Conservation (phyloP, 2,329 filamentous ascomycete species). For the Fusarium hostae region DNA sequence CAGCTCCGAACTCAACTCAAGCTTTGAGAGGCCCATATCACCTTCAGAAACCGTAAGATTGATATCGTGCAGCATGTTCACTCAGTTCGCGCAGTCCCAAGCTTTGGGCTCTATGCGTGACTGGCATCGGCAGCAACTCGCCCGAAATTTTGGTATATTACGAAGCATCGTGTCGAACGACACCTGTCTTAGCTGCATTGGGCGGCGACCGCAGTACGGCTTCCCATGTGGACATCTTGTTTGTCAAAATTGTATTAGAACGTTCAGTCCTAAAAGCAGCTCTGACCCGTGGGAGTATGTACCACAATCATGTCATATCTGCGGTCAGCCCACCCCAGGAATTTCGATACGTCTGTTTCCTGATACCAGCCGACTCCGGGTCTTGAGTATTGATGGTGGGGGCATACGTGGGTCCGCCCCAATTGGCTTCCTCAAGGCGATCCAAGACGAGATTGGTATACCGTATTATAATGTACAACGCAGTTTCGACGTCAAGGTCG, state of each 20-base stretch:
- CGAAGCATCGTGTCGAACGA: conserved; percentile 15
- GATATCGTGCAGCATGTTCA: conserved; percentile 19
- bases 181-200: conserved; percentile 28
- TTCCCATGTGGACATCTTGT: conserved; percentile 28
- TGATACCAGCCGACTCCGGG: conserved; percentile 18
- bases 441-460: conserved; percentile 25
- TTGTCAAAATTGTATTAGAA: conserved; percentile 22
- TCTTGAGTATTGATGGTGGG: conserved; percentile 32
- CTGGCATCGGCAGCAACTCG: conserved; percentile 19
- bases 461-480: conserved; percentile 24
- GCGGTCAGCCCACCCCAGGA: neutral
- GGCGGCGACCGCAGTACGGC: conserved; percentile 18
- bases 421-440: conserved; percentile 24
- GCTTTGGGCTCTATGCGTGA: conserved; percentile 4
- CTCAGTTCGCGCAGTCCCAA: conserved; percentile 21
- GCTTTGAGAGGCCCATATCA: neutral
- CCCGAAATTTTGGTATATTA: neutral
- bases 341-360: conserved; percentile 15
- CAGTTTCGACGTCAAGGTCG: conserved; percentile 29
- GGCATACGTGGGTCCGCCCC: conserved; percentile 23
- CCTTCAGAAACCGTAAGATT: conserved; percentile 17
- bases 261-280: conserved; percentile 10
- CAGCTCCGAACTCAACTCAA: neutral
- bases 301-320: conserved; percentile 20
- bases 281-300: conserved; percentile 2